Conservation (phyloP, 1,284 basidiomycete species). For the Rhizopogon parksii region DNA sequence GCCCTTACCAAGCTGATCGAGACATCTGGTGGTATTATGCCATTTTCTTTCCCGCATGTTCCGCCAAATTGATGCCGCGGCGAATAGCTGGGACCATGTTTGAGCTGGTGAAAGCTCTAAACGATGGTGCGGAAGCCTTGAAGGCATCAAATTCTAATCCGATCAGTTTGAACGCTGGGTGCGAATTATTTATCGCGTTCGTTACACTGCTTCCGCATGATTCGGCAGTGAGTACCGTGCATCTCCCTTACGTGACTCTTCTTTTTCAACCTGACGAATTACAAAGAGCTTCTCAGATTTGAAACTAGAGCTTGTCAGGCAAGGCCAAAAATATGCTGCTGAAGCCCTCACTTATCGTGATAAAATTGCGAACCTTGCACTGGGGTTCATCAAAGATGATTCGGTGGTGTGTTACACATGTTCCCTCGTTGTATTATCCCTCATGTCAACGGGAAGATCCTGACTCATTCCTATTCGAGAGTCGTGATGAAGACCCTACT, state of each 20-base stretch:
- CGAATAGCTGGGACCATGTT: slow-evolving; percentile 77
- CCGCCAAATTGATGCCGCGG: slow-evolving; percentile 6
- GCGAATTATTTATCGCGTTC: slow-evolving; percentile 85
- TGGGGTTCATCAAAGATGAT: slow-evolving; percentile 92
- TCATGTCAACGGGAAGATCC: slow-evolving; percentile 52
- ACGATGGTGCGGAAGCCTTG: slow-evolving; percentile 65
- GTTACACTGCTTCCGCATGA: slow-evolving; percentile 83
- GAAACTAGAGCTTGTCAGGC: slow-evolving; percentile 73
- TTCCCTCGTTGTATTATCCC: slow-evolving; percentile 10
- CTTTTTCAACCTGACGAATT: slow-evolving; percentile 10
- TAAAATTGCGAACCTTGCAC: slow-evolving; percentile 85
- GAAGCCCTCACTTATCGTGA: slow-evolving; percentile 83
- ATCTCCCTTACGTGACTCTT: slow-evolving; percentile 9
- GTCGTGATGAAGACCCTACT: slow-evolving; percentile 94
- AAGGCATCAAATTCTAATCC: slow-evolving; percentile 66
- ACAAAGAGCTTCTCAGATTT: slow-evolving; percentile 73
- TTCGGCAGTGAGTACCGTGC: slow-evolving; percentile 50
- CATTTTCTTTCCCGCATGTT: slow-evolving; percentile 9
- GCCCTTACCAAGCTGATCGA: slow-evolving; percentile 74
- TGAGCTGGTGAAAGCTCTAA: slow-evolving; percentile 79
- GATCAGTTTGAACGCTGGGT: slow-evolving; percentile 84
- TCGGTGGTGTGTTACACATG: slow-evolving; percentile 59
- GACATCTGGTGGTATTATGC: slow-evolving; percentile 54
- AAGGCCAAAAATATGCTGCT: slow-evolving; percentile 70
- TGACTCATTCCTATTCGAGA: slow-evolving; percentile 93